Evolutionary conservation across 805 yeast species (phyloP), one percentile per base, ranked within the genome.

Genomic region (Candida taoyuanica): DNA sequence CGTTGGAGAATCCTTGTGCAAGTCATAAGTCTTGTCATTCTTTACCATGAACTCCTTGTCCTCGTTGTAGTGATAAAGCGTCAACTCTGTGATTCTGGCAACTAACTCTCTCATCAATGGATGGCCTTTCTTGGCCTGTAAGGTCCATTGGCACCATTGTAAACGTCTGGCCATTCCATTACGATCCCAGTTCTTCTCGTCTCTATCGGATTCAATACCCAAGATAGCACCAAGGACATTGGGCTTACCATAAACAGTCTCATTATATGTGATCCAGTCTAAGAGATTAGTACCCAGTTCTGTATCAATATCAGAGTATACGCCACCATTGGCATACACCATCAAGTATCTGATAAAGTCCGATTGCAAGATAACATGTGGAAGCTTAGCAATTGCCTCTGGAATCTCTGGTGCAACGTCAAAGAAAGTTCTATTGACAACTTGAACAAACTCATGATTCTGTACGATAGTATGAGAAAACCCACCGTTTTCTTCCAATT

Each of bases 321-420:
- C 66, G 16, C 83, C 83, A 31, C 83, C 83, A 37, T 88, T 67
- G 5, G 97, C 96, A 55, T 72, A 82, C 17, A 91, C 63, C 14
- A 91, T 76, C 50, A 91, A 66, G 60, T 91, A 91, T 45, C 98
- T 69, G 67, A 93, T 85, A 53, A 91, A 91, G 60, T 91, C 98
- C 0, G 97, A 97, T 56, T 83, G 83, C 42, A 93, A 63, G 37
- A 91, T 88, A 29, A 72, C 71, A 52, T 75, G 78, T 2, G 98
- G 98, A 75, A 91, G 63, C 26, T 74, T 49, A 19, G 74, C 63
- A 65, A 81, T 91, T 0, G 97, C 96, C 44, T 72, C 69, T 1
- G 77, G 65, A 3, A 91, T 85, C 32, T 76, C 76, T 0, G 97
- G 97, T 0, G 84, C 74, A n/a, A 5, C 15, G 16, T 59, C 52